Percentiles rank a stretch among this genome's conserved stretches.
Conservation (phyloP, 2,329 filamentous ascomycete genomes). For the Xenoacremonium recifei region DNA sequence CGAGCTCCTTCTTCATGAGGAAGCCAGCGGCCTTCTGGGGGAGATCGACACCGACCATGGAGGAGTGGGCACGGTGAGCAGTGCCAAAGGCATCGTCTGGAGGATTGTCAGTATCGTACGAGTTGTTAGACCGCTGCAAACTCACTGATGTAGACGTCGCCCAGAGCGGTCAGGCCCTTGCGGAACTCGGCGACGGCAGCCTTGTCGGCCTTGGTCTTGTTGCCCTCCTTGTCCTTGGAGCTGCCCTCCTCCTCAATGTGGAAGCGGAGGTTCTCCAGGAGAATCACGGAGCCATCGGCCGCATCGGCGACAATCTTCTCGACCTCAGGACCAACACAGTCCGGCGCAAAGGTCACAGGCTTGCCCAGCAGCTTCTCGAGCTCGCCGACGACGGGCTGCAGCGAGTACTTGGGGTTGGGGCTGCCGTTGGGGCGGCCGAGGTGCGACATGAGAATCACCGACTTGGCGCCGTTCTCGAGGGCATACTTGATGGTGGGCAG, state of each 20-base stretch:
- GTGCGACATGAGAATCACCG: conserved; percentile 97
- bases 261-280: conserved; percentile 98
- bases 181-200: conserved; percentile 89
- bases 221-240: conserved; percentile 88
- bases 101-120: conserved; percentile 17
- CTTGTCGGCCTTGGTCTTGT: conserved; percentile 98
- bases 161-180: conserved; percentile 89
- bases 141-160: conserved; percentile 95
- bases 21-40: conserved; percentile 97
- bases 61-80: conserved; percentile 96
- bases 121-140: conserved; percentile 14
- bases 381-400: conserved; percentile 87
- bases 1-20: conserved; percentile 99
- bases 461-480: conserved; percentile 84
- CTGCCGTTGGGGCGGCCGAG: conserved; percentile 93
- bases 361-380: conserved; percentile 87
- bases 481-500: conserved; percentile 94
- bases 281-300: conserved; percentile 75
- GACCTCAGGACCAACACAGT: conserved; percentile 86
- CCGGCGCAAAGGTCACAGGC: conserved; percentile 82
- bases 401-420: conserved; percentile 87
- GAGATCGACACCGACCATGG: conserved; percentile 96
- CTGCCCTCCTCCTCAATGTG: conserved; percentile 98
- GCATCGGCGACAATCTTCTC: conserved; percentile 88
- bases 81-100: conserved; percentile 97